Percentiles rank a stretch among this genome's conserved stretches.
Conservation (phyloP, 202 grass and related monocot genomes). For the Panicum hallii region DNA sequence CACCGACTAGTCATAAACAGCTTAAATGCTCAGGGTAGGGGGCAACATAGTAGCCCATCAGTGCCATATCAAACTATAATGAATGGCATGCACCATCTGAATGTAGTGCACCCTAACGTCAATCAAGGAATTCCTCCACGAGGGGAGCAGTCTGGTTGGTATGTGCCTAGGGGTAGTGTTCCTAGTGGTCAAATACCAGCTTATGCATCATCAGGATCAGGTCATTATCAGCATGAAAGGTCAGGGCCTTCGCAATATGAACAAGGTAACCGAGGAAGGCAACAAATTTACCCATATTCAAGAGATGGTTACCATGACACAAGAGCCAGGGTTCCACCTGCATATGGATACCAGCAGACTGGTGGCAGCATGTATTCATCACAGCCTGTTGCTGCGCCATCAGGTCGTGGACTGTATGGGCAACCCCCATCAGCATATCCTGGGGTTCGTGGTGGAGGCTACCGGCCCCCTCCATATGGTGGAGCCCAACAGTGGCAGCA, state of each 20-base stretch:
- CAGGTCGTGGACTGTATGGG: constrained; percentile 46
- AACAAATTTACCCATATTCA: constrained; percentile 48
- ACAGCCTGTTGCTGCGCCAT: constrained; percentile 37
- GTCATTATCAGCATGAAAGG: constrained; percentile 57
- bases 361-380: constrained; percentile 47
- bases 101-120: constrained; percentile 33
- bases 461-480: constrained; percentile 52
- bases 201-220: constrained; percentile 51
- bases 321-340: constrained; percentile 39
- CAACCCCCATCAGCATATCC: constrained; percentile 40
- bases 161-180: constrained; percentile 47
- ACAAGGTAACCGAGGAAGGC: constrained; percentile 54
- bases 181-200: constrained; percentile 43
- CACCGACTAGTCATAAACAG: constrained; percentile 89
- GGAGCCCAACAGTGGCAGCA: constrained; percentile 62
- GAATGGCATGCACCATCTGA: constrained; percentile 58
- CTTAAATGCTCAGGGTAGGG: constrained; percentile 59
- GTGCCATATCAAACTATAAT: constrained; percentile 62
- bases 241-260: constrained; percentile 44
- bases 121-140: constrained; percentile 48
- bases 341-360: constrained; percentile 53
- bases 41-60: constrained; percentile 47
- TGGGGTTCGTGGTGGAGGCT: constrained; percentile 40
- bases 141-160: constrained; percentile 51
- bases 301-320: constrained; percentile 48